These are phyloP conservation scores for Dendrocalamus latiflorus DNA, from an alignment of 202 grass and related monocot genomes.

Conservation along the genomic window DNA sequence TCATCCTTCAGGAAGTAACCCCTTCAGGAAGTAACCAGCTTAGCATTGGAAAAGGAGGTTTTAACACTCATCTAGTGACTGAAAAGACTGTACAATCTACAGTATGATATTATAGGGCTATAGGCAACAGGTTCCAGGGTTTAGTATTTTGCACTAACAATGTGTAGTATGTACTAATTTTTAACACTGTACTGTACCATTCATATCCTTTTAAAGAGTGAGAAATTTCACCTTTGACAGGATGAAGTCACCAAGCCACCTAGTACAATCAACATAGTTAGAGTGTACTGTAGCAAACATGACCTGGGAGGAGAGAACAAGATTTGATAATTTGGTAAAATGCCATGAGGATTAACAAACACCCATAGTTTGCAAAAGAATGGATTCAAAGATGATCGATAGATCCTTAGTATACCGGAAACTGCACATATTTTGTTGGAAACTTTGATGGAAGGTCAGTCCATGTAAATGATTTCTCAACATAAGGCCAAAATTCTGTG, in stretches of 20 bases:
- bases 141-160: neutral
- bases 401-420: neutral
- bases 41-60: neutral
- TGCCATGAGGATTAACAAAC: neutral
- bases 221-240: too few species aligned
- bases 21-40: neutral
- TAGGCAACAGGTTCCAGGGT: neutral
- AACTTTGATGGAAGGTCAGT: constrained; percentile 96
- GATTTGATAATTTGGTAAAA: too few species aligned
- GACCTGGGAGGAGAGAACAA: too few species aligned
- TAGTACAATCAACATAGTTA: too few species aligned
- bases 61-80: neutral
- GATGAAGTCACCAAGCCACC: too few species aligned
- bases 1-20: constrained; percentile 33
- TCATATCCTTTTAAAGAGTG: too few species aligned
- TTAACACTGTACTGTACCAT: too few species aligned
- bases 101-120: neutral
- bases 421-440: constrained; percentile 83
- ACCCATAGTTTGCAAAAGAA: constrained; percentile 8
- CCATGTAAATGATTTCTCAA: constrained; percentile 98
- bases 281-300: too few species aligned
- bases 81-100: neutral
- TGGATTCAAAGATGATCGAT: neutral
- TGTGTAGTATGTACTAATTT: too few species aligned
- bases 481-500: constrained; percentile 92